Conservation (phyloP, 2,329 filamentous ascomycete species). For the Leptographium wingfieldii region DNA sequence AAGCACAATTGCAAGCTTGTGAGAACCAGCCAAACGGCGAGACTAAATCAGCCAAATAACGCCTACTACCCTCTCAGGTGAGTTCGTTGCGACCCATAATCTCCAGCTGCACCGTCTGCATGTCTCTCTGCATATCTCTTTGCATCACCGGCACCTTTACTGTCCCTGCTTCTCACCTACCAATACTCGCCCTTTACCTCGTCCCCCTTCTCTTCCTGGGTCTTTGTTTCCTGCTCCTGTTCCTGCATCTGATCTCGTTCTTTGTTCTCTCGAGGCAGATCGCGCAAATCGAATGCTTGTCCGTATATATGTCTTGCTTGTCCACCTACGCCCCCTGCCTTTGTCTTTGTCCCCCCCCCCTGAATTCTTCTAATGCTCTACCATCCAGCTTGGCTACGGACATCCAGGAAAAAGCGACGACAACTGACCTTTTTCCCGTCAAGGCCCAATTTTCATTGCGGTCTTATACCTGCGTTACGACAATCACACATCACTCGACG, state of each 20-base stretch:
- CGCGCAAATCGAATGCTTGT: not conserved
- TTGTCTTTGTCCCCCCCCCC: not conserved
- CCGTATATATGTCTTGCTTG: not conserved
- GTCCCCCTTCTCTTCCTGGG: not conserved
- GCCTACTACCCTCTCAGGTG: not conserved
- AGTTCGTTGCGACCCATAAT: not conserved
- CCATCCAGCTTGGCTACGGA: not conserved
- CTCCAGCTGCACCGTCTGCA: not conserved
- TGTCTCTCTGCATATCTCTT: not conserved
- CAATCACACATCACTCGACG: not conserved
- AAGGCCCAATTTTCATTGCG: not conserved
- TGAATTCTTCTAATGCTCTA: not conserved
- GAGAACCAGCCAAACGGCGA: not conserved
- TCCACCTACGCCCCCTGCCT: not conserved
- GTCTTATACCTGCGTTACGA: not conserved
- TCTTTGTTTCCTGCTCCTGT: conserved; percentile 5
- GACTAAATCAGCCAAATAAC: not conserved
- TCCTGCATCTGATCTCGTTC: conserved; percentile 12
- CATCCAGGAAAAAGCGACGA: not conserved
- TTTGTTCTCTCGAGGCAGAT: conserved; percentile 7
- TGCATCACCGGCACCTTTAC: not conserved
- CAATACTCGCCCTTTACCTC: not conserved
- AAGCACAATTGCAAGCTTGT: not conserved
- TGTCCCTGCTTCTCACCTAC: not conserved
- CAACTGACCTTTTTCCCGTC: not conserved